A percentile compares a stretch with the other conserved stretches of the same genome.
Conservation (phyloP, 805 yeast species). For the Hanseniaspora occidentalis region DNA sequence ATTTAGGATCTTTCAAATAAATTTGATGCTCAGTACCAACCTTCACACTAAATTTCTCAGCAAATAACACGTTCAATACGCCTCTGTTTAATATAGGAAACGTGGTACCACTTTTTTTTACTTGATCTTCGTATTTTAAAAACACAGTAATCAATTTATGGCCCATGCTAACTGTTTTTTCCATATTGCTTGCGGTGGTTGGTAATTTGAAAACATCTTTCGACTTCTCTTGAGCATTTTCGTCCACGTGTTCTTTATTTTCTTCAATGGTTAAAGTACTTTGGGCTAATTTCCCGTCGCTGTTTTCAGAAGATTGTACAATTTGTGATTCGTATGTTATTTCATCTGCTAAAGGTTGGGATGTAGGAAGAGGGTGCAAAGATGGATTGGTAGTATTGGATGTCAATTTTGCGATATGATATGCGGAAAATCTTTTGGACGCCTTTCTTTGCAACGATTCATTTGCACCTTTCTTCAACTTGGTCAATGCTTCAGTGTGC, state of each 20-base stretch:
- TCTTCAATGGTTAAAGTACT: not conserved
- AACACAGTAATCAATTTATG: slow-evolving; percentile 24
- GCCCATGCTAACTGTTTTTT: not conserved
- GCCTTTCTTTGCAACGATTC: slow-evolving; percentile 90
- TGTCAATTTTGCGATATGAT: slow-evolving; percentile 71
- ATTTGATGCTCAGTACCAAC: slow-evolving; percentile 23
- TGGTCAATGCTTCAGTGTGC: slow-evolving; percentile 51
- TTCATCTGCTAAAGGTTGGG: not conserved
- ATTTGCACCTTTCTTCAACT: slow-evolving; percentile 71
- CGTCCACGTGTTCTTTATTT: not conserved
- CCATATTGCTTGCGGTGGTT: not conserved
- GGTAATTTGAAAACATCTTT: not conserved
- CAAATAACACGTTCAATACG: slow-evolving; percentile 56
- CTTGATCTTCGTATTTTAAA: slow-evolving; percentile 37
- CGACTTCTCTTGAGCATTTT: not conserved
- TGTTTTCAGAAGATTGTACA: not conserved
- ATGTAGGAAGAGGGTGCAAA: slow-evolving; percentile 11
- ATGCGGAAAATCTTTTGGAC: slow-evolving; percentile 85
- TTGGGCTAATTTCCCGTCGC: too few species aligned
- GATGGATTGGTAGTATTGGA: slow-evolving; percentile 28
- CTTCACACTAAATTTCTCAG: slow-evolving; percentile 68
- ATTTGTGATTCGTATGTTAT: not conserved
- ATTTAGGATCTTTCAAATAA: slow-evolving; percentile 49
- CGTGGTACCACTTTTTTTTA: slow-evolving; percentile 35
- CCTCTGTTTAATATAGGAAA: slow-evolving; percentile 23